A percentile compares a stretch with the other conserved stretches of the same genome.
Conservation (phyloP, 2,329 filamentous ascomycete species). For the Botryosphaeria dothidea region DNA sequence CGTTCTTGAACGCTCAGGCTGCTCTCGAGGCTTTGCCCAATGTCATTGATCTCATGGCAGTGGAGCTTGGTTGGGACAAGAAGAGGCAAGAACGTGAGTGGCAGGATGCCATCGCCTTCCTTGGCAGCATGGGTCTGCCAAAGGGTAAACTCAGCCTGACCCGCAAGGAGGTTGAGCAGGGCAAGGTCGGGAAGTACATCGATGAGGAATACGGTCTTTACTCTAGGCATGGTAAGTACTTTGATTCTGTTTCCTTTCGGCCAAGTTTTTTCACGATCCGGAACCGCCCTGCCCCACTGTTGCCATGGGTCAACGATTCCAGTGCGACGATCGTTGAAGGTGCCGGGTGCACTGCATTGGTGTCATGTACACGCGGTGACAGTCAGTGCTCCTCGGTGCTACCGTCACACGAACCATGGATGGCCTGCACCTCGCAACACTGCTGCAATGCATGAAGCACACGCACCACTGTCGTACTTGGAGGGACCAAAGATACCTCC, state of each 20-base stretch:
- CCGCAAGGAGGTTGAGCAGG: constrained; percentile 60
- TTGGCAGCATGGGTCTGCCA: constrained; percentile 63
- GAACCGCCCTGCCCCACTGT: neutral
- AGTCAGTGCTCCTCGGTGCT: constrained; percentile 5
- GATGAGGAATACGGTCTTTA: constrained; percentile 54
- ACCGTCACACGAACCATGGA: constrained; percentile 2
- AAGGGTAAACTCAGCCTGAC: constrained; percentile 57
- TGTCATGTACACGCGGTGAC: constrained; percentile 12
- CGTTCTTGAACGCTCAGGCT: constrained; percentile 90
- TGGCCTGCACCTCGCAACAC: neutral
- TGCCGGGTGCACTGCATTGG: constrained; percentile 1
- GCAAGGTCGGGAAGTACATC: constrained; percentile 43
- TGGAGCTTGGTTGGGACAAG: constrained; percentile 77
- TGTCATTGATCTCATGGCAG: constrained; percentile 86
- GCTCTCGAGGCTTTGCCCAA: constrained; percentile 80
- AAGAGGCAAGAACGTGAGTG: constrained; percentile 77
- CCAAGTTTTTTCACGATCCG: neutral
- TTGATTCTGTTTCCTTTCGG: neutral
- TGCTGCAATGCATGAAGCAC: constrained; percentile 6
- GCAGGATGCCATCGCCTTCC: constrained; percentile 65
- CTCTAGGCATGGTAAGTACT: constrained; percentile 49
- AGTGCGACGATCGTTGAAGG: neutral
- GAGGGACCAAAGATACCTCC: neutral
- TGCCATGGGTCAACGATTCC: neutral
- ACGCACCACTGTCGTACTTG: constrained; percentile 3